Evolutionary conservation across 2,329 filamentous ascomycete genomes (phyloP).

Genomic region (Phialophora verrucosa): DNA sequence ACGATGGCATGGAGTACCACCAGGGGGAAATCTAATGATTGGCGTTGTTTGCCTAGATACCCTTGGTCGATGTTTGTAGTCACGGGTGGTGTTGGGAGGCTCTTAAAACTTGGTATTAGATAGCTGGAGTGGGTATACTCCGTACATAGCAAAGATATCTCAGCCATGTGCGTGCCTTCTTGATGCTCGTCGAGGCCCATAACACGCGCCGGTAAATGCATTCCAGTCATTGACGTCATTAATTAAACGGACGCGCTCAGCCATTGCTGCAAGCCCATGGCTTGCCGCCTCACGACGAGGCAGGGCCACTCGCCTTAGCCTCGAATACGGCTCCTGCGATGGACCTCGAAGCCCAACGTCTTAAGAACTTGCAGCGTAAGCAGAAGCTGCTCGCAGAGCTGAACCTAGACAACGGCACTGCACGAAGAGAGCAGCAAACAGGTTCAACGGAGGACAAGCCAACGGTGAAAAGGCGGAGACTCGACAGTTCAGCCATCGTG

Average conservation of each 20-base stretch:
- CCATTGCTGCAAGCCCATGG: not conserved
- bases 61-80: conserved; percentile 1
- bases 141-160: not conserved
- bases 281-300: not conserved
- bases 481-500: conserved; percentile 34
- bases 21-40: not conserved
- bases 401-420: conserved; percentile 45
- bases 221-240: not conserved
- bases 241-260: not conserved
- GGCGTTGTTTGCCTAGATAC: not conserved
- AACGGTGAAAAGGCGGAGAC: conserved; percentile 50
- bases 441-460: conserved; percentile 22
- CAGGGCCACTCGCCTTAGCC: not conserved
- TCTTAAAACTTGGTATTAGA: not conserved
- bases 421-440: not conserved
- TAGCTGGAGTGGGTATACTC: not conserved
- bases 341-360: conserved; percentile 54
- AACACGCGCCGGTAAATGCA: not conserved
- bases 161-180: not conserved
- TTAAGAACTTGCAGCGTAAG: conserved; percentile 58
- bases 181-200: not conserved
- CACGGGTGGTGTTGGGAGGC: not conserved
- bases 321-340: conserved; percentile 12
- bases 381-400: conserved; percentile 56
- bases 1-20: not conserved